Base-by-base conservation (phyloP, 1,284 basidiomycete genomes). In the Puccinia triticina region DNA sequence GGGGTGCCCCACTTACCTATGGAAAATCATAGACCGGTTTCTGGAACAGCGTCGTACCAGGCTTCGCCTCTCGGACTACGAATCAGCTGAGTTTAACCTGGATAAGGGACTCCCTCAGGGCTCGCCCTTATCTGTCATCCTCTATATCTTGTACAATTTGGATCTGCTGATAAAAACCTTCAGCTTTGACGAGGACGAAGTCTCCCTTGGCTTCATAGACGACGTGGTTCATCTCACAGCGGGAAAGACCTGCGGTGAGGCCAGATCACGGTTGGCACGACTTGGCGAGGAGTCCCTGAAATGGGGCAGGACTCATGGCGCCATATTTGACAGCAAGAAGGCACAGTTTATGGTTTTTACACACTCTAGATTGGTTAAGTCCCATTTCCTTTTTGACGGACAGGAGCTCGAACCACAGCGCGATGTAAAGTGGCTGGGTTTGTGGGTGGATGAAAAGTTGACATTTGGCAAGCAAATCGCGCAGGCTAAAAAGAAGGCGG, bases 151-250 rank as follows among this genome's bases (percentile, higher is more conserved):
- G n/a, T n/a, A n/a, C n/a, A n/a, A n/a, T n/a, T n/a, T n/a, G n/a
- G n/a, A n/a, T n/a, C n/a, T n/a, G n/a, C n/a, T n/a, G n/a, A n/a
- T n/a, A n/a, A n/a, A n/a, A n/a, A n/a, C n/a, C n/a, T n/a, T n/a
- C n/a, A n/a, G n/a, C n/a, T n/a, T n/a, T n/a, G n/a, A n/a, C n/a
- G n/a, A n/a, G n/a, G n/a, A n/a, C n/a, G n/a, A n/a, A n/a, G n/a
- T n/a, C n/a, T n/a, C n/a, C n/a, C n/a, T n/a, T n/a, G n/a, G 43
- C 7, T 46, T 14, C 14, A 14, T 8, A 46, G 43, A 8, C 43
- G 43, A 46, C 43, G n/a, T n/a, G n/a, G n/a, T n/a, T n/a, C 77
- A 78, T 32, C 64, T 78, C 21, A 64, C 59, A n/a, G 46, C 64
- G 4, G 57, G 8, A 14, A 59, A 59, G 12, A n/a, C n/a, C 21